Evolutionary conservation across 2,329 filamentous ascomycete genomes (phyloP).

Genomic region (Calonectria crousiana): DNA sequence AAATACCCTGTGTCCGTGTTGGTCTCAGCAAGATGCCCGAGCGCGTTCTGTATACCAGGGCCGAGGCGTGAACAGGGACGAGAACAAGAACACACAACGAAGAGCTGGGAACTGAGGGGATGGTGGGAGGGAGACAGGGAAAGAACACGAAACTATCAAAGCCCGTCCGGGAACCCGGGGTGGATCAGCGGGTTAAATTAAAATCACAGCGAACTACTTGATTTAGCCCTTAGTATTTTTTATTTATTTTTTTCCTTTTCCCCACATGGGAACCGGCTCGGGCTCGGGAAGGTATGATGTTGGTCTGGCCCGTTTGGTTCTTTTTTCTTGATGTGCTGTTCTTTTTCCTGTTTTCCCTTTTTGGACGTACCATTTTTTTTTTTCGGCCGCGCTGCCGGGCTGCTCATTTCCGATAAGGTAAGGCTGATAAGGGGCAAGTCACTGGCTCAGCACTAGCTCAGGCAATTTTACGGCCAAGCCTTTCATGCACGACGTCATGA

Average conservation of each 20-base stretch:
- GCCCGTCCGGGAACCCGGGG: neutral
- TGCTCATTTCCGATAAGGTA: constrained; percentile 11
- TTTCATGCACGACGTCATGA: constrained; percentile 12
- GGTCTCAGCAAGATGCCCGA: neutral
- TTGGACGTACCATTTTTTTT: constrained; percentile 1
- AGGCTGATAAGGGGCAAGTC: constrained; percentile 12
- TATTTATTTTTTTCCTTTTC: neutral
- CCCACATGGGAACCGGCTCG: constrained; percentile 5
- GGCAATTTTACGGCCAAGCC: neutral
- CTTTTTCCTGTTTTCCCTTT: constrained; percentile 2
- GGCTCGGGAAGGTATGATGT: constrained; percentile 3
- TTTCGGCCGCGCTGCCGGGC: neutral
- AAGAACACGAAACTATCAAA: constrained; percentile 9
- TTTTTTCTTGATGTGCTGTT: constrained; percentile 2
- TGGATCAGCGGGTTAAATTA: constrained; percentile 9
- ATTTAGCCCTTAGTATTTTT: neutral
- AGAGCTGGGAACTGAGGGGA: neutral
- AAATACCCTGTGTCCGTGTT: neutral
- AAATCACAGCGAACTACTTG: neutral
- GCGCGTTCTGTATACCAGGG: neutral
- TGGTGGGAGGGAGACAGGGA: neutral
- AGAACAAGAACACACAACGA: neutral
- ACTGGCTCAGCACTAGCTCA: neutral
- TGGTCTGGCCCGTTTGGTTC: neutral
- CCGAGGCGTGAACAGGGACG: neutral